Evolutionary conservation across 148 eudicot species (phyloP).

Genomic region (Heliosperma pusillum): DNA sequence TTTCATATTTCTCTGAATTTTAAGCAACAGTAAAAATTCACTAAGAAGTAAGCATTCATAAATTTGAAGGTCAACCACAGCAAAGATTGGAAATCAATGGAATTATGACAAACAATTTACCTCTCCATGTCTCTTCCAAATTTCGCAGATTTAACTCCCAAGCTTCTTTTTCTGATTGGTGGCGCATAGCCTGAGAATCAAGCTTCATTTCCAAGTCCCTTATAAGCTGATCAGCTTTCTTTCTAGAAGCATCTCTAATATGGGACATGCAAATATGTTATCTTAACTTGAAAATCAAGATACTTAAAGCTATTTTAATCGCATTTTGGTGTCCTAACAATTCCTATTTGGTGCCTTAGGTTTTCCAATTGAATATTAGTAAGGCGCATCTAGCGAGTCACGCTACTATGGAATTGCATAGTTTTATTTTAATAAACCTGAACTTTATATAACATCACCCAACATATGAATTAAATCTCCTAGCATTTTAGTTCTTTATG

Average conservation of each 20-base stretch:
- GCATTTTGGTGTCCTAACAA: background rate
- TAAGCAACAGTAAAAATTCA: constrained; percentile 5
- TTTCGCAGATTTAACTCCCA: constrained; percentile 74
- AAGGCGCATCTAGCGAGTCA: no score
- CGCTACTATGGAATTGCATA: no score
- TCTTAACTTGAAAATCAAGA: background rate
- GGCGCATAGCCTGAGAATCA: constrained; percentile 46
- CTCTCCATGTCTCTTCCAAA: constrained; percentile 86
- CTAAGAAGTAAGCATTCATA: background rate
- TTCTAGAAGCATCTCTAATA: constrained; percentile 71
- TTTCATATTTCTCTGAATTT: constrained; percentile 71
- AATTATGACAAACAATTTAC: constrained; percentile 36
- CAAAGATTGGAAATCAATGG: background rate
- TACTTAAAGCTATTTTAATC: background rate
- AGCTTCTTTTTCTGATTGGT: constrained; percentile 61
- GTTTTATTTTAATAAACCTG: no score
- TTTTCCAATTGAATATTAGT: no score
- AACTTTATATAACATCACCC: no score
- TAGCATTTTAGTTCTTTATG: no score
- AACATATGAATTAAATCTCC: no score
- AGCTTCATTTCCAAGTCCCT: constrained; percentile 74
- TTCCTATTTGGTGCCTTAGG: no score
- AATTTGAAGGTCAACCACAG: background rate
- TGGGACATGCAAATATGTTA: constrained; percentile 2
- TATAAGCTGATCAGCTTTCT: constrained; percentile 52